These are phyloP conservation scores for Candida glaebosa DNA, from an alignment of 805 yeast genomes.

Conservation along the genomic window DNA sequence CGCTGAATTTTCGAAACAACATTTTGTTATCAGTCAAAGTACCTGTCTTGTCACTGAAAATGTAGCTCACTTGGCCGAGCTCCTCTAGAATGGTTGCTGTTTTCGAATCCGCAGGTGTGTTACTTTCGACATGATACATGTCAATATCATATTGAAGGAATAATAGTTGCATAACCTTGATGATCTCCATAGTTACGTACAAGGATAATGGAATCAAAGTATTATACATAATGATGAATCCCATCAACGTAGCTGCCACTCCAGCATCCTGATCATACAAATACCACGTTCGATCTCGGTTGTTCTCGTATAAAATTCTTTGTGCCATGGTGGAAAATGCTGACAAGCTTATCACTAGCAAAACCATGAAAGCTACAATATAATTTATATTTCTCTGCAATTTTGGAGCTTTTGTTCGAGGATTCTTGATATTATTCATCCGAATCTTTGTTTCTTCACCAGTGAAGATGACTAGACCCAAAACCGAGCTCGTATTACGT, in stretches of 20 bases:
- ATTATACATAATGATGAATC: slow-evolving; percentile 95
- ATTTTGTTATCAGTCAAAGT: slow-evolving; percentile 92
- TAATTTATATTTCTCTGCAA: slow-evolving; percentile 77
- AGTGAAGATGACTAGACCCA: slow-evolving; percentile 85
- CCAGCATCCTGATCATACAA: slow-evolving; percentile 71
- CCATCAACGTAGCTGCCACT: slow-evolving; percentile 86
- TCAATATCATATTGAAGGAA: slow-evolving; percentile 88
- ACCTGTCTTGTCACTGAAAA: slow-evolving; percentile 96
- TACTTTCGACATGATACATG: slow-evolving; percentile 80
- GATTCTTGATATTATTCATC: slow-evolving; percentile 89
- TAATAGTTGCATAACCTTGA: slow-evolving; percentile 80
- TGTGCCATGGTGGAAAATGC: slow-evolving; percentile 82
- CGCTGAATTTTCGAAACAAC: slow-evolving; percentile 85
- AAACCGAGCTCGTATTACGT: slow-evolving; percentile 70
- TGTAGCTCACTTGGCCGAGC: slow-evolving; percentile 92
- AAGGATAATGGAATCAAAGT: slow-evolving; percentile 92
- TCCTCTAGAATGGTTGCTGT: slow-evolving; percentile 96
- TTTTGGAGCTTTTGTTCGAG: slow-evolving; percentile 91
- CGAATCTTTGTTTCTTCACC: slow-evolving; percentile 96
- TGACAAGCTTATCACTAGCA: slow-evolving; percentile 69
- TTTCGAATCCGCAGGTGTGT: slow-evolving; percentile 92
- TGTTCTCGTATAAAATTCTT: slow-evolving; percentile 44
- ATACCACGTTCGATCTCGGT: slow-evolving; percentile 63
- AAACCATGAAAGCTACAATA: slow-evolving; percentile 85
- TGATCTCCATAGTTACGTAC: slow-evolving; percentile 95